These are phyloP conservation scores for Cyclospora cayetanensis DNA, from an alignment of 169 alveolate species.

Conservation along the genomic window DNA sequence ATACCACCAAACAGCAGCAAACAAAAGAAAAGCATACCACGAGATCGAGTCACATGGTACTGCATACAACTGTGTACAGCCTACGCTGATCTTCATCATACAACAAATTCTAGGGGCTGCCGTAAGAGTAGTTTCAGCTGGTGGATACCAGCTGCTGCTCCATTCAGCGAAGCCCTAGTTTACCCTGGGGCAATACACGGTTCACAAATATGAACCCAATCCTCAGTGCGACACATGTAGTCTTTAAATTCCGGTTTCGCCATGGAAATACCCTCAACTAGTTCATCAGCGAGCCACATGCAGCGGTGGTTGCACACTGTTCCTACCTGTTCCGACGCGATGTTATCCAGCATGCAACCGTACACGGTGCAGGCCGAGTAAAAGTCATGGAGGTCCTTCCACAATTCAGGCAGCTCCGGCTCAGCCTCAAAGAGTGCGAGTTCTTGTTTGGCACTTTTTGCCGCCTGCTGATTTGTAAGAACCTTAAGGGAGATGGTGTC, in stretches of 20 bases:
- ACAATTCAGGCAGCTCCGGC: conserved; percentile 56
- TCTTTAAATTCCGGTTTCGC: too few relatives aligned
- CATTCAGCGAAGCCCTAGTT: too few relatives aligned
- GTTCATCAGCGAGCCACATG: too few relatives aligned
- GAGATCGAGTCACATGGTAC: not conserved
- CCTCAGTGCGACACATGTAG: too few relatives aligned
- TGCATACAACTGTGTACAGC: not conserved
- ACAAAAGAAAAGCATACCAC: not conserved
- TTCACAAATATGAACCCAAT: too few relatives aligned
- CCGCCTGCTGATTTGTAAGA: conserved; percentile 57
- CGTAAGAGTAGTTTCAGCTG: too few relatives aligned
- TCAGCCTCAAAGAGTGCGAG: conserved; percentile 52
- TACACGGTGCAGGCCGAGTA: conserved; percentile 71
- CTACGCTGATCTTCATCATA: too few relatives aligned
- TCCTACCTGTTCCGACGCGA: conserved; percentile 76
- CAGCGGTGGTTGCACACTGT: too few relatives aligned
- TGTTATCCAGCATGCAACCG: conserved; percentile 74
- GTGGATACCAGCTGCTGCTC: too few relatives aligned
- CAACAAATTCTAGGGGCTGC: not conserved
- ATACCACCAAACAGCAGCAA: not conserved
- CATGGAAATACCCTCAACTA: too few relatives aligned
- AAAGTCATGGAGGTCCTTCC: conserved; percentile 72
- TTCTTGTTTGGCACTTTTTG: conserved; percentile 21
- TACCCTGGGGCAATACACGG: not conserved
- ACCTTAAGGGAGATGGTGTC: conserved; percentile 76